Conservation (phyloP, 306 rosid genomes). For the Rubus idaeus region DNA sequence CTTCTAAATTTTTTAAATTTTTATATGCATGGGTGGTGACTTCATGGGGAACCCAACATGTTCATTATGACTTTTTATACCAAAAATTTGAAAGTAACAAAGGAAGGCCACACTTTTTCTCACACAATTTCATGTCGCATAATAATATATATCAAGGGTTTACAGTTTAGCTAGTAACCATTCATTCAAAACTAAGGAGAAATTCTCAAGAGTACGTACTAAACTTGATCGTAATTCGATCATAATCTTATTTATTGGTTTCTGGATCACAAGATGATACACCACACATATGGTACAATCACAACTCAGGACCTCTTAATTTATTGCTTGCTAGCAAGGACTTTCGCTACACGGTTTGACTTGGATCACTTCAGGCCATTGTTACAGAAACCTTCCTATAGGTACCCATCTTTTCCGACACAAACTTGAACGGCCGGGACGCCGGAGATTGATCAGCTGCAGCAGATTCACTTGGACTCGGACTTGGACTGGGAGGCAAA, state of each 20-base stretch:
- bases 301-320: neutral
- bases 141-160: too few relatives aligned
- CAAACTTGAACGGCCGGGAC: neutral
- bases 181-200: neutral
- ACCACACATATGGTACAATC: neutral
- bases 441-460: neutral
- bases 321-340: too few relatives aligned
- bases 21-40: too few relatives aligned
- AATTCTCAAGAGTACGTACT: neutral
- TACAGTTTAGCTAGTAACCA: neutral
- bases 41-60: too few relatives aligned
- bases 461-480: neutral
- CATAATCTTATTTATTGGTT: neutral
- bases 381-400: too few relatives aligned
- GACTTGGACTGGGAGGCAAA: conserved; percentile 3
- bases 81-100: neutral
- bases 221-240: neutral
- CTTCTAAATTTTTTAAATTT: too few relatives aligned
- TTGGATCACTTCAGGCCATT: too few relatives aligned
- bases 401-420: neutral
- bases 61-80: too few relatives aligned
- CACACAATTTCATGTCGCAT: neutral
- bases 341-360: too few relatives aligned
- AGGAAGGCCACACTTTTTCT: neutral
- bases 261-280: neutral